phyloP scores from a whole-genome alignment of 2,329 filamentous ascomycete genomes.

The Fusarium sambucinum region DNA sequence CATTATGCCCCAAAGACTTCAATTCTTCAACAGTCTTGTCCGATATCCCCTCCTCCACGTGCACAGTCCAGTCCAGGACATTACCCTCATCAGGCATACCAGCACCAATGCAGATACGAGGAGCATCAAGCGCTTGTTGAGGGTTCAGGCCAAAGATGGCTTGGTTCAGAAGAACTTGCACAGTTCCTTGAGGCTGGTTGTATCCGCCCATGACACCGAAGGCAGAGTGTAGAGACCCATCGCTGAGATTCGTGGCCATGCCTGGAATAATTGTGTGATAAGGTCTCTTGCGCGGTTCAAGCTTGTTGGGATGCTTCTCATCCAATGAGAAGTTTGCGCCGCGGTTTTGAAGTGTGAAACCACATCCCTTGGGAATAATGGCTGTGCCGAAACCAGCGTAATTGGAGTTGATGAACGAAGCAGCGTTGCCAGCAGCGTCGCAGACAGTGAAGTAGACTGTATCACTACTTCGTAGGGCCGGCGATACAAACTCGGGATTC shows the following conservation, averaged over 20 bases:
- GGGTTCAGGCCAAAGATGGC: conserved; percentile 83
- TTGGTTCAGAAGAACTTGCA: conserved; percentile 93
- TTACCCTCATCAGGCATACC: conserved; percentile 73
- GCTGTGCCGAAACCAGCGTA: conserved; percentile 88
- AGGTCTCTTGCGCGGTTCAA: conserved; percentile 85
- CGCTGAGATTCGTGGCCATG: conserved; percentile 81
- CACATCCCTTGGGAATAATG: conserved; percentile 87
- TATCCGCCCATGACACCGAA: conserved; percentile 99
- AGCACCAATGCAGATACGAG: conserved; percentile 87
- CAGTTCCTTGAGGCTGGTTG: conserved; percentile 97
- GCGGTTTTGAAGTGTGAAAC: conserved; percentile 95
- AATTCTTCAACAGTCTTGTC: conserved; percentile 76
- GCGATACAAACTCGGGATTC: conserved; percentile 64
- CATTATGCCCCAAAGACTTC: conserved; percentile 76
- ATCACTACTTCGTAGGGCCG: conserved; percentile 86
- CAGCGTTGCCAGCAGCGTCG: conserved; percentile 86
- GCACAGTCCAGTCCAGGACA: conserved; percentile 73
- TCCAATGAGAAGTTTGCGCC: conserved; percentile 86
- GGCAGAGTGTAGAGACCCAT: conserved; percentile 82
- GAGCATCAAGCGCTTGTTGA: conserved; percentile 90
- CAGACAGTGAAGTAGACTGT: conserved; percentile 94
- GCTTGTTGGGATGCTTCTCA: conserved; percentile 78
- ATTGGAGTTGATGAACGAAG: conserved; percentile 97
- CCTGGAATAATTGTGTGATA: conserved; percentile 99
- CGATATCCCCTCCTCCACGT: conserved; percentile 84